Evolutionary conservation across 495 filamentous ascomycete species (phyloP).

Genomic region (Xylaria venustula): DNA sequence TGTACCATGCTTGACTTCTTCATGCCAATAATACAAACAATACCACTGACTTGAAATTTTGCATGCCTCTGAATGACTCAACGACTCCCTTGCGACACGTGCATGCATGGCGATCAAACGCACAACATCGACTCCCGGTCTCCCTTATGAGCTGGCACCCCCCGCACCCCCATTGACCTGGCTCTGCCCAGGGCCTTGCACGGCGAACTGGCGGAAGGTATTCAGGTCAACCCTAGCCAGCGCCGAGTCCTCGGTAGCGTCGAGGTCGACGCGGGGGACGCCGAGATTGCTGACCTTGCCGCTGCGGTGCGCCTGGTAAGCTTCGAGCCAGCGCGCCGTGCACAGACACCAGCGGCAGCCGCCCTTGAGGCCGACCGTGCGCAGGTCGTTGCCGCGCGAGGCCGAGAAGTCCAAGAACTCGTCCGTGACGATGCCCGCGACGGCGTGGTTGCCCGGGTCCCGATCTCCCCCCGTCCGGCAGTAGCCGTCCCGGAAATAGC

Average conservation of each 20-base stretch:
- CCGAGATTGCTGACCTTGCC: slow-evolving; percentile 27
- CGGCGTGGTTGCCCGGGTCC: slow-evolving; percentile 50
- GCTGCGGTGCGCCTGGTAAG: slow-evolving; percentile 38
- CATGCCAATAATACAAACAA: no score
- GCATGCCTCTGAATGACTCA: no score
- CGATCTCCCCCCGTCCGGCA: slow-evolving; percentile 44
- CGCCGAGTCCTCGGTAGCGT: slow-evolving; percentile 50
- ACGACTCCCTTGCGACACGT: no score
- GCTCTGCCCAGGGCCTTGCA: slow-evolving; percentile 24
- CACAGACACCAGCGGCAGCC: slow-evolving; percentile 64
- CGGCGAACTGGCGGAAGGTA: slow-evolving; percentile 46
- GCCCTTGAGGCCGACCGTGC: slow-evolving; percentile 47
- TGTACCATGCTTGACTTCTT: no score
- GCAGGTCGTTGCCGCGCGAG: slow-evolving; percentile 56
- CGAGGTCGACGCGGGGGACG: slow-evolving; percentile 42
- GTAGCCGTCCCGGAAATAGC: slow-evolving; percentile 61
- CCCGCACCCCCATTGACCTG: slow-evolving; percentile 13
- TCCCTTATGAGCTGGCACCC: background rate
- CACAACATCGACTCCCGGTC: no score
- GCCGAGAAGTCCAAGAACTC: slow-evolving; percentile 61
- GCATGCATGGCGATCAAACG: no score
- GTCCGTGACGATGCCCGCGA: slow-evolving; percentile 54
- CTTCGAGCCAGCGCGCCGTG: slow-evolving; percentile 53
- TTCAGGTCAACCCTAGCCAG: slow-evolving; percentile 42
- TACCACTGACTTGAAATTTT: no score